Base-by-base conservation (phyloP, 805 yeast genomes). In the Myxozyma nipponensis region DNA sequence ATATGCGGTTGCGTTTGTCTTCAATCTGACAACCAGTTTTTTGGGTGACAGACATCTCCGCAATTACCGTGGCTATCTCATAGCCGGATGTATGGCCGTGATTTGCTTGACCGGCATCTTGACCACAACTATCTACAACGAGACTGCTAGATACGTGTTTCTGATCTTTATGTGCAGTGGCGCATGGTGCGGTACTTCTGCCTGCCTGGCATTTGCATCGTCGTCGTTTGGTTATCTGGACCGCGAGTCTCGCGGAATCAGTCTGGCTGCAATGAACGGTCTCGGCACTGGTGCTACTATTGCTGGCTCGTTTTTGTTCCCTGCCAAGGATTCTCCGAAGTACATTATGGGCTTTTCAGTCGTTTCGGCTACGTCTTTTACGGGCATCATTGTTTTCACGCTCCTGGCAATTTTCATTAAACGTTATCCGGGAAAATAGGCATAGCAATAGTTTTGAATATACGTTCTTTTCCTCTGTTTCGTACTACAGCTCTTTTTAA, bases 201-300 rank as follows among this genome's bases (percentile, higher is more conserved):
- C 51, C 25, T 36, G 44, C 9, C 43, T 50, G 1, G 54, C 54
- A 4, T 50, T 40, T 35, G 50, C 47, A 13, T 50, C 54, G 9
- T 46, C 54, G 15, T 40, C 54, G 17, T 40, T 40, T 23, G 42
- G 46, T 1, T 42, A 28, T 37, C 28, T 50, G 50, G 54, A 50
- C 13, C 47, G 52, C n/a, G 55, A 43, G n/a, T 46, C 56, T 10
- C 44, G 56, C n/a, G 55, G 42, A 4, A 46, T 51, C n/a, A 46
- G 50, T n/a, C 46, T 51, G 17, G 56, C 56, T 3, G 26, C 35
- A 13, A 28, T 49, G 36, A 51, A 51, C 42, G 42, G 52, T 4
- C 23, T 51, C n/a, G 56, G 56, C 36, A 51, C 52, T 4, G 39
- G 46, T 1, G 48, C 52, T 2, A 47, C 56, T 1, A 47, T 47